Evolutionary conservation across 2,329 filamentous ascomycete genomes (phyloP).

Genomic region (Colletotrichum limetticola): DNA sequence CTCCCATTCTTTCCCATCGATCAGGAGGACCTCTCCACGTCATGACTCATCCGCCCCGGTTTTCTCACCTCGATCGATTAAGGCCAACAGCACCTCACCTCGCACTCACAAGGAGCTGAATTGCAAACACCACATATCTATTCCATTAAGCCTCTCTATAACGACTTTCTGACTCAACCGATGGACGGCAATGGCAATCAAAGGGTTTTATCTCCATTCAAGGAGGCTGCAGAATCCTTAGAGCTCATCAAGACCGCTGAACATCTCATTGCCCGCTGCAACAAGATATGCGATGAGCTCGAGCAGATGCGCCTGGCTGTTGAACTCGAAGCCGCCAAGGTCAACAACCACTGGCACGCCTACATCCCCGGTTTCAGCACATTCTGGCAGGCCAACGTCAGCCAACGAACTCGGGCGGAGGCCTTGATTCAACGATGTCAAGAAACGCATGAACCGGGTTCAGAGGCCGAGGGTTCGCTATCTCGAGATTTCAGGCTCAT

Average conservation of each 20-base stretch:
- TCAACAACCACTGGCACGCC: conserved; percentile 28
- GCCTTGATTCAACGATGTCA: conserved; percentile 12
- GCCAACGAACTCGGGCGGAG: conserved; percentile 12
- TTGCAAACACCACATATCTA: not conserved
- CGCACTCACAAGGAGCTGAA: not conserved
- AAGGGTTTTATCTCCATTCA: not conserved
- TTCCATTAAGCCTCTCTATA: no score
- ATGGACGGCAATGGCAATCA: not conserved
- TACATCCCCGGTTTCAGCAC: conserved; percentile 29
- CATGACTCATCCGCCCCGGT: conserved; percentile 7
- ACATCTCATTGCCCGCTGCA: conserved; percentile 6
- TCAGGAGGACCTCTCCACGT: not conserved
- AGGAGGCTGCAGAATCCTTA: not conserved
- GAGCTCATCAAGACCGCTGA: conserved; percentile 1
- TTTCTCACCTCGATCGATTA: not conserved
- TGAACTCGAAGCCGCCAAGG: not conserved
- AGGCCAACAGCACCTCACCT: not conserved
- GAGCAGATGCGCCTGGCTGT: conserved; percentile 10
- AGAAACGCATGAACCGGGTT: not conserved
- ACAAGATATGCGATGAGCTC: conserved; percentile 12
- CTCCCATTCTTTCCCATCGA: not conserved
- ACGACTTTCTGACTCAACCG: not conserved
- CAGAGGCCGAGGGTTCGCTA: conserved; percentile 6
- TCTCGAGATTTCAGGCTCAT: conserved; percentile 21
- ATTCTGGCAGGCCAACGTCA: conserved; percentile 17